Percentiles rank a stretch among this genome's conserved stretches.
These are phyloP conservation scores for Pseudohalonectria lignicola DNA, from an alignment of 2,329 filamentous ascomycete genomes.

Conservation along the genomic window DNA sequence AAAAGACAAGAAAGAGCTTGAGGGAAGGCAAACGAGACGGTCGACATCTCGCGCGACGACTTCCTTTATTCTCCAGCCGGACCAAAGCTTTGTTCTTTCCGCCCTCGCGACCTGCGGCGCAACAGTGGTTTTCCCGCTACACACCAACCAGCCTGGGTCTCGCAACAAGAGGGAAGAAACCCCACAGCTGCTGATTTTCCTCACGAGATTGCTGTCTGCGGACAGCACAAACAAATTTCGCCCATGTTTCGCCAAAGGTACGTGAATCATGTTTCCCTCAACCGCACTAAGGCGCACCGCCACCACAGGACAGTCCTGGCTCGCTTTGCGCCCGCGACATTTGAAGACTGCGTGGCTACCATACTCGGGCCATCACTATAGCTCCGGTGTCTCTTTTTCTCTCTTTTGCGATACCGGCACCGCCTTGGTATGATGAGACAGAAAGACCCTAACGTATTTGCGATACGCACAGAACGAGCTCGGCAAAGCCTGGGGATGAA, in stretches of 20 bases:
- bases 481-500: conserved; percentile 78
- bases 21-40: conserved; percentile 1
- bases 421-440: neutral
- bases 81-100: too few species aligned
- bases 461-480: conserved; percentile 59
- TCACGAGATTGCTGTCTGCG: conserved; percentile 10
- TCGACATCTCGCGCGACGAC: neutral
- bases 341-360: too few species aligned
- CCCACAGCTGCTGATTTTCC: conserved; percentile 1
- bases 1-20: neutral
- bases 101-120: too few species aligned
- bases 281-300: too few species aligned
- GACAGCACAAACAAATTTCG: conserved; percentile 8
- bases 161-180: too few species aligned
- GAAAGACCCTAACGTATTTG: neutral
- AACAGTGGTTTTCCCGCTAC: too few species aligned
- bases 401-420: neutral
- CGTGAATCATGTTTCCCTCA: conserved; percentile 3
- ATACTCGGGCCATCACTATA: too few species aligned
- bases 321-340: too few species aligned
- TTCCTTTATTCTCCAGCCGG: too few species aligned
- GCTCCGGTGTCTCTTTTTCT: too few species aligned
- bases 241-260: conserved; percentile 24
- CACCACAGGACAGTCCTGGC: too few species aligned
- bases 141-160: too few species aligned